Percentiles rank a stretch among this genome's conserved stretches.
phyloP scores from a whole-genome alignment of 1,139 yeast genomes.

The Kazachstania sp. region DNA sequence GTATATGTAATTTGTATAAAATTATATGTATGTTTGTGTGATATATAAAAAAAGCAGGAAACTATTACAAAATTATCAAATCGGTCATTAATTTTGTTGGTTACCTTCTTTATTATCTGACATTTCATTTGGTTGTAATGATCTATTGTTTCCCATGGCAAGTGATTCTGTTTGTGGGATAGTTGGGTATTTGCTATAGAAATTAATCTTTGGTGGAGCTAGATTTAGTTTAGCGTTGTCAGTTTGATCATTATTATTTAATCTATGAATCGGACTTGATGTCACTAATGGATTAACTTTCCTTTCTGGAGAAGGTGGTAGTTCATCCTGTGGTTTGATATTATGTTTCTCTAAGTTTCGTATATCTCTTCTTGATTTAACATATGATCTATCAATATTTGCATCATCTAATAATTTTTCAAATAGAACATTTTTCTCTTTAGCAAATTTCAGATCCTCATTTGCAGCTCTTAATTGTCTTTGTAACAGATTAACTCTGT shows the following conservation, averaged over 20 bases:
- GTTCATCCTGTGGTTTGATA: slow-evolving; percentile 21
- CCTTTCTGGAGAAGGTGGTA: slow-evolving; percentile 30
- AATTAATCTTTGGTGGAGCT: slow-evolving; percentile 11
- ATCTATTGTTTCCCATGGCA: slow-evolving; percentile 1
- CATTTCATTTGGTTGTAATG: neutral
- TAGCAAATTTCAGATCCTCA: slow-evolving; percentile 43
- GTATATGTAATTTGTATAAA: no score
- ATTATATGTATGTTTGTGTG: no score
- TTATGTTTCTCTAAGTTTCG: slow-evolving; percentile 25
- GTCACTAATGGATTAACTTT: slow-evolving; percentile 29
- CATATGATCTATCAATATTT: slow-evolving; percentile 28
- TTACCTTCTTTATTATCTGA: neutral
- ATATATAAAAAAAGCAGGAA: no score
- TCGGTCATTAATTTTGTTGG: no score
- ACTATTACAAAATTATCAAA: no score
- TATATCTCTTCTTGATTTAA: slow-evolving; percentile 28
- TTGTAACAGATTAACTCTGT: slow-evolving; percentile 45
- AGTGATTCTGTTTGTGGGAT: slow-evolving; percentile 28
- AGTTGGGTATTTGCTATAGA: slow-evolving; percentile 27
- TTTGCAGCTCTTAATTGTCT: slow-evolving; percentile 53
- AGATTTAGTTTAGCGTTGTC: neutral
- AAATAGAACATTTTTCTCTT: slow-evolving; percentile 25
- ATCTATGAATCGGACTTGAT: slow-evolving; percentile 28
- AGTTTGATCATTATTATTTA: slow-evolving; percentile 1
- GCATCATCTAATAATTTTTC: slow-evolving; percentile 29